Base-by-base conservation (phyloP, 768 basidiomycete genomes). In the Kondoa malvinella region DNA sequence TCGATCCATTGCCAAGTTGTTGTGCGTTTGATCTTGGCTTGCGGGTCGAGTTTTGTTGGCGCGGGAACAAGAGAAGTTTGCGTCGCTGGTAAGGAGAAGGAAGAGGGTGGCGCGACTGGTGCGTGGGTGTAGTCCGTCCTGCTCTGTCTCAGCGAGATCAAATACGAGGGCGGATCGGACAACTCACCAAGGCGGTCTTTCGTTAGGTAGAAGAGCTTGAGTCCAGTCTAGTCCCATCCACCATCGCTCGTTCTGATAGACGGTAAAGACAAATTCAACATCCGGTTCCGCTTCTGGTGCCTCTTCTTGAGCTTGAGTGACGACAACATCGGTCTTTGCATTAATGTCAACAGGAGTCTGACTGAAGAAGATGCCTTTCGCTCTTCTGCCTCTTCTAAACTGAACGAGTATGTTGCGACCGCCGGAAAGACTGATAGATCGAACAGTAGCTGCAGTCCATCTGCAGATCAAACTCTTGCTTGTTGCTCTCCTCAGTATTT, bases 181-280 rank as follows among this genome's bases (percentile, higher is more conserved):
- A 27, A 31, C 65, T 26, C 34, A 76, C 80, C 80, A 80, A 34
- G 76, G 75, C 0, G 80, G 78, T 26, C 79, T 71, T 71, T 80
- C 80, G 65, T 79, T 77, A 0, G 80, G 80, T 1, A 80, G 71
- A 2, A 80, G 70, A 1, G 80, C 79, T 8, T 76, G 76, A 17
- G 79, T 80, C 79, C 79, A 80, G 67, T 80, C 79, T 4, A 80
- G 66, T 1, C 78, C 80, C 70, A 80, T 77, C 80, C 80, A 80
- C 76, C 76, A 77, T 32, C 76, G 56, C 69, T 77, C 75, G 34
- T 77, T 77, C 67, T 77, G 75, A 66, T 74, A 74, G 4, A 75
- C 70, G 26, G 73, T 74, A 27, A 77, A 77, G 64, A 71, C 68
- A 40, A 75, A 73, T 34, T 89, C 77, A 17, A 89, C 80, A 40